Base-by-base conservation (phyloP, 1,139 yeast species). In the Geotrichum citri-aurantii region DNA sequence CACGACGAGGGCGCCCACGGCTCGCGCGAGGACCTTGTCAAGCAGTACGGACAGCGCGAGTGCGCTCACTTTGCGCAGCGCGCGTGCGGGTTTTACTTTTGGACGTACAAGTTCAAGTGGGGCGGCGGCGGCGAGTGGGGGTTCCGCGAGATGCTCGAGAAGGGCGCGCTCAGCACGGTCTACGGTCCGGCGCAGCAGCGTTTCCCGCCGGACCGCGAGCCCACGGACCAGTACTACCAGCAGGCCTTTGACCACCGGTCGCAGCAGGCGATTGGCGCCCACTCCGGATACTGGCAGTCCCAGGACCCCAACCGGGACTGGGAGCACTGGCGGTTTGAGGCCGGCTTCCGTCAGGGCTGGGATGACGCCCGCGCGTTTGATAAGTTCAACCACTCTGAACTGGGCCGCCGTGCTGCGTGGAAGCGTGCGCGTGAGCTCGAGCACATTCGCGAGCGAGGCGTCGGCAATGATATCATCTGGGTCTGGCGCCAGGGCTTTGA, bases 41-140 rank as follows among this genome's bases (percentile, higher is more conserved):
- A 24, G 24, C 64, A 59, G 52, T 81, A 71, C 65, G 83, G 82
- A 8, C 71, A 70, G 29, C 71, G 69, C 37, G 82, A 84, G 68
- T 66, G 70, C 2, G 69, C 73, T 2, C 64, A 81, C 3, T 81
- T 87, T 65, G 74, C 87, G 53, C 85, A 92, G 0, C 23, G 37
- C 17, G 80, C 83, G 58, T 97, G 97, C 0, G 61, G 54, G 1
- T 79, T 81, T 57, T 92, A 80, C 72, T 93, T 93, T 73, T 93
- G 98, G 98, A 89, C 97, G 1, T 88, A 76, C 71, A 90, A 89
- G 72, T 92, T 92, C 69, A 83, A 86, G 69, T 79, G 84, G 59
- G 97, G 97, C 1, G 86, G 86, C 67, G 97, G 97, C 48, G 98
- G 97, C 11, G 97, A 90, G 74, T 92, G 98, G 98, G 97, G 93